These are phyloP conservation scores for Pseudogymnoascus sp. DNA, from an alignment of 2,329 filamentous ascomycete genomes.

Conservation along the genomic window DNA sequence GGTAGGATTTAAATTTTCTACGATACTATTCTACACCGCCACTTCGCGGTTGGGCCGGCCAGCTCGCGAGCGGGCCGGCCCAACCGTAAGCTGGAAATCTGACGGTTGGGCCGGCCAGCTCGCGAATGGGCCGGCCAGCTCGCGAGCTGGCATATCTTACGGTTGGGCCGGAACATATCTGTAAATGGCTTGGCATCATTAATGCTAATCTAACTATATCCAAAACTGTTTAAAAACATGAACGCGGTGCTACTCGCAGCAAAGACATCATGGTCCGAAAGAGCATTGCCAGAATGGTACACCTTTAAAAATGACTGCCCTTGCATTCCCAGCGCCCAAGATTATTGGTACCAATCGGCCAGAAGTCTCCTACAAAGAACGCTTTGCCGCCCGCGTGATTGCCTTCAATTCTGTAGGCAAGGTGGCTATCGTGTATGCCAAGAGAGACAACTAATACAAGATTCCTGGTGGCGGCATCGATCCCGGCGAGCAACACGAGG, in stretches of 20 bases:
- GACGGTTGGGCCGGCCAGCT: too few relatives aligned
- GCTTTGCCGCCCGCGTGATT: not conserved
- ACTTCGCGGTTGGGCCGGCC: too few relatives aligned
- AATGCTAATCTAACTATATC: not conserved
- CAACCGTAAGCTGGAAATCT: too few relatives aligned
- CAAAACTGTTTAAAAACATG: not conserved
- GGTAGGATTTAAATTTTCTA: too few relatives aligned
- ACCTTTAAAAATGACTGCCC: constrained; percentile 8
- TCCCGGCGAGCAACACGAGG: not conserved
- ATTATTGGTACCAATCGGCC: not conserved
- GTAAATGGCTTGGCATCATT: not conserved
- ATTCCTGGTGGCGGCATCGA: constrained; percentile 7
- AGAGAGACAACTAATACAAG: not conserved
- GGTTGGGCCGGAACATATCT: too few relatives aligned
- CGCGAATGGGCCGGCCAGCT: too few relatives aligned
- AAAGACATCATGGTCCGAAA: constrained; percentile 9
- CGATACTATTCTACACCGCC: too few relatives aligned
- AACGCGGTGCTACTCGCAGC: too few relatives aligned
- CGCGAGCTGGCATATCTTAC: too few relatives aligned
- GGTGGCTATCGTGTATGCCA: not conserved
- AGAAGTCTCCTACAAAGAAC: not conserved
- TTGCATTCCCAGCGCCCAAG: not conserved
- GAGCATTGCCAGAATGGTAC: constrained; percentile 14
- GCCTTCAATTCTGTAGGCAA: not conserved
- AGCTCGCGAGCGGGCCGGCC: too few relatives aligned